Conservation (phyloP, 1,284 basidiomycete genomes). For the Ustilago nuda region DNA sequence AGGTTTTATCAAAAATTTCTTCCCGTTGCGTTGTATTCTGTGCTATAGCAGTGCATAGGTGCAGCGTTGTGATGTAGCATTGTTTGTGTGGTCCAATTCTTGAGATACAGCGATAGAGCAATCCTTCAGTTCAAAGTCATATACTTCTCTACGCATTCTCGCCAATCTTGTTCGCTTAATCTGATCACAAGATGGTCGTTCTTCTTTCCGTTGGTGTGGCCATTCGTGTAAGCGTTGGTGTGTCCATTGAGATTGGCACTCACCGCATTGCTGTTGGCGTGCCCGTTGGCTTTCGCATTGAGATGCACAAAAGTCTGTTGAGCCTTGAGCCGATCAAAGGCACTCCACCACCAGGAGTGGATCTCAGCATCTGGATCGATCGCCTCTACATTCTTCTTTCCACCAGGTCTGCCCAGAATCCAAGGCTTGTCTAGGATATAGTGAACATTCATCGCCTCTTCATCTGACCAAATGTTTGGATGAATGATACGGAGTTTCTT, state of each 20-base stretch:
- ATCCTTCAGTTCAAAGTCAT: constrained; percentile 25
- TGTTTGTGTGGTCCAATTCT: no score
- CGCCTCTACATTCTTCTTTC: constrained; percentile 2
- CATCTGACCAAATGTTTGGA: constrained; percentile 79
- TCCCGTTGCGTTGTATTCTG: background rate
- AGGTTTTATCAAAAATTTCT: background rate
- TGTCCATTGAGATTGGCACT: background rate
- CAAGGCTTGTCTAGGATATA: constrained; percentile 67
- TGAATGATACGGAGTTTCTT: constrained; percentile 81
- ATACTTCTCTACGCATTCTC: constrained; percentile 36
- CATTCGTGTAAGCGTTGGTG: background rate
- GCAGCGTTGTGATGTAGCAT: background rate
- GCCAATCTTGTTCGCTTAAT: constrained; percentile 25
- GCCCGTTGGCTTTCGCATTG: background rate
- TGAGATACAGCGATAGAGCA: background rate
- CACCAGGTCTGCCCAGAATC: constrained; percentile 36
- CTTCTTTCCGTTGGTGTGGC: background rate
- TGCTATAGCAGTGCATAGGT: background rate
- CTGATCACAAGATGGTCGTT: background rate
- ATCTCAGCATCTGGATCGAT: constrained; percentile 44
- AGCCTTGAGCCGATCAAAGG: constrained; percentile 33
- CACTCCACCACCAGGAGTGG: constrained; percentile 63
- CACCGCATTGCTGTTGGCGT: background rate
- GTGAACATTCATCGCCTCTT: constrained; percentile 74
- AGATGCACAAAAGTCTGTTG: background rate